A percentile compares a stretch with the other conserved stretches of the same genome.
These are phyloP conservation scores for Solanum chilense DNA, from an alignment of 257 asterid species.

Conservation along the genomic window DNA sequence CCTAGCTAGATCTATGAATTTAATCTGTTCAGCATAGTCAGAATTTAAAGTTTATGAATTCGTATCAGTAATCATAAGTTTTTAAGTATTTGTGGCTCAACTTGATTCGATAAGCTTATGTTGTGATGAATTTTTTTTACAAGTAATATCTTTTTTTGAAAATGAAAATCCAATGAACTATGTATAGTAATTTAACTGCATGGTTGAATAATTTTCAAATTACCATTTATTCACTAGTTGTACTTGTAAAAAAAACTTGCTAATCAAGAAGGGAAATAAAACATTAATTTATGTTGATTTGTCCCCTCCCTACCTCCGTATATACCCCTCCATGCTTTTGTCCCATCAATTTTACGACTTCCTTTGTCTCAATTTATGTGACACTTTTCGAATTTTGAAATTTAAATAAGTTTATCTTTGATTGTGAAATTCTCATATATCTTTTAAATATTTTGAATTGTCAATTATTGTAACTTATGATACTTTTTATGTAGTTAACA, in stretches of 20 bases:
- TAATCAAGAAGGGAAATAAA: background rate
- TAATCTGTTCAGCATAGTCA: fast-evolving
- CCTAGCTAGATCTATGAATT: background rate
- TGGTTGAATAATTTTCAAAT: background rate
- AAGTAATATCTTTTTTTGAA: background rate
- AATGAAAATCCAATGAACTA: background rate
- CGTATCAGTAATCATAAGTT: too few species aligned
- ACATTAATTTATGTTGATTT: background rate
- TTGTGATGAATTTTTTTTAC: background rate
- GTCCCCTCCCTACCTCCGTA: background rate
- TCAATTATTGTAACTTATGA: too few species aligned
- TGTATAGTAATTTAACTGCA: background rate
- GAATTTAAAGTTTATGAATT: background rate
- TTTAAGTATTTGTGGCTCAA: background rate
- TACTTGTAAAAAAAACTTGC: background rate
- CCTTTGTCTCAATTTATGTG: fast-evolving
- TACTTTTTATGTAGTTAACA: too few species aligned
- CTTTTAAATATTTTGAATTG: too few species aligned
- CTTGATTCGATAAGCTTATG: background rate
- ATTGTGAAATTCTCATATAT: too few species aligned
- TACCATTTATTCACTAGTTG: background rate
- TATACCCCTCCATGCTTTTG: background rate
- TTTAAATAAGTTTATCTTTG: too few species aligned
- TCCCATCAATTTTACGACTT: background rate
- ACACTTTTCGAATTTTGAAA: too few species aligned